Base-by-base conservation (phyloP, 345 rosid genomes). In the Citrus sp. region DNA sequence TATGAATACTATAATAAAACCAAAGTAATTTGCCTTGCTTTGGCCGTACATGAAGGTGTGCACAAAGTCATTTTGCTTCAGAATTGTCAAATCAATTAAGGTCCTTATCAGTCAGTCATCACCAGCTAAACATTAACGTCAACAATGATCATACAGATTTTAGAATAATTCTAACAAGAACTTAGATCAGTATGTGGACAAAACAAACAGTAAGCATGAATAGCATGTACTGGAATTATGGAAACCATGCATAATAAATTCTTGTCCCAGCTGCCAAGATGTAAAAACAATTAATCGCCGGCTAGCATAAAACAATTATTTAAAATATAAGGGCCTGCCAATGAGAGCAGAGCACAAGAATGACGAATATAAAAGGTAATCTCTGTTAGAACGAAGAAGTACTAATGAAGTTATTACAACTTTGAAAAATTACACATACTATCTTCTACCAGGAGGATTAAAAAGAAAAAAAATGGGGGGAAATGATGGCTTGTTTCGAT, bases 401-500 rank as follows among this genome's bases (percentile, higher is more conserved):
- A 54, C 71, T 84, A 84, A 77, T 54, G 58, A 74, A 73, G 55
- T 61, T n/a, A 49, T 37, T 10, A 30, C 9, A 78, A 2, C 38
- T 32, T 27, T 63, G 22, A 74, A 30, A 46, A 49, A 21, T 16
- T 32, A 54, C 24, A 30, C 25, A n/a, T 28, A 25, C 9, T 21
- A 78, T 58, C 70, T 46, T 14, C 38, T 12, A 19, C 51, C 73
- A 24, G 34, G 30, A 40, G 55, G 51, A 12, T 42, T 42, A 3
- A 42, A 10, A 42, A 12, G 3, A 9, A 64, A 22, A 59, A 55
- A 42, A 54, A 91, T 89, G 92, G 87, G 81, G 59, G 77, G 80
- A 13, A 85, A 91, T 75, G 85, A 82, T 73, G 73, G 88, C 80
- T 88, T 89, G 88, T 89, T 89, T 74, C 79, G 86, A 56, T 87